These are phyloP conservation scores for Neurospora hispaniola DNA, from an alignment of 495 filamentous ascomycete species.

Conservation along the genomic window DNA sequence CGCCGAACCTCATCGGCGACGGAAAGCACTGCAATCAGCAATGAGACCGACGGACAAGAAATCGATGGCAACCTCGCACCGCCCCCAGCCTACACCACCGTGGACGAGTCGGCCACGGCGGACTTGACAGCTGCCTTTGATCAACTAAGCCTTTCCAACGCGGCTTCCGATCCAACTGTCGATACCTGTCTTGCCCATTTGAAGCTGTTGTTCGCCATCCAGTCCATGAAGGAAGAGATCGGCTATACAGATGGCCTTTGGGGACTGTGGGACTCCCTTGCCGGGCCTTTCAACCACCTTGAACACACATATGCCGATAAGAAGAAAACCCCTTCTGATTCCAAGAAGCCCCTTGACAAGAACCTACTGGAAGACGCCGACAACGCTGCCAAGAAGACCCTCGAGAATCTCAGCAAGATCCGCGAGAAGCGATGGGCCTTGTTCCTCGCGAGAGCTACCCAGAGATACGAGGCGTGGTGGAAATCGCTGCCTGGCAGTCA, in stretches of 20 bases:
- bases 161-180: slow-evolving; percentile 16
- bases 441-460: slow-evolving; percentile 61
- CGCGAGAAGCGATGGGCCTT: slow-evolving; percentile 74
- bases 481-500: slow-evolving; percentile 18
- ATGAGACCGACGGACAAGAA: not conserved
- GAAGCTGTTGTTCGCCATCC: slow-evolving; percentile 61
- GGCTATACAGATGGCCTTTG: slow-evolving; percentile 55
- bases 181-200: slow-evolving; percentile 61
- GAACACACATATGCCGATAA: slow-evolving; percentile 12
- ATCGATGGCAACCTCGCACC: not conserved
- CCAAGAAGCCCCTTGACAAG: not conserved
- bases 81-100: slow-evolving; percentile 3
- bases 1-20: not conserved
- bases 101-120: not conserved
- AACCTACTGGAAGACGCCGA: slow-evolving; percentile 16
- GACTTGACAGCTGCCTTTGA: slow-evolving; percentile 34
- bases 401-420: slow-evolving; percentile 37
- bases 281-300: slow-evolving; percentile 17
- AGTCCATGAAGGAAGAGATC: slow-evolving; percentile 55
- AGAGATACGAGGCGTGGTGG: slow-evolving; percentile 71
- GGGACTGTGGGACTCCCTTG: slow-evolving; percentile 44
- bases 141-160: slow-evolving; percentile 22
- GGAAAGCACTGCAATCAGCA: not conserved
- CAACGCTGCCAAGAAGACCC: slow-evolving; percentile 14
- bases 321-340: slow-evolving; percentile 4